phyloP scores from a whole-genome alignment of 2,329 filamentous ascomycete species.

The Aspergillus sp. region DNA sequence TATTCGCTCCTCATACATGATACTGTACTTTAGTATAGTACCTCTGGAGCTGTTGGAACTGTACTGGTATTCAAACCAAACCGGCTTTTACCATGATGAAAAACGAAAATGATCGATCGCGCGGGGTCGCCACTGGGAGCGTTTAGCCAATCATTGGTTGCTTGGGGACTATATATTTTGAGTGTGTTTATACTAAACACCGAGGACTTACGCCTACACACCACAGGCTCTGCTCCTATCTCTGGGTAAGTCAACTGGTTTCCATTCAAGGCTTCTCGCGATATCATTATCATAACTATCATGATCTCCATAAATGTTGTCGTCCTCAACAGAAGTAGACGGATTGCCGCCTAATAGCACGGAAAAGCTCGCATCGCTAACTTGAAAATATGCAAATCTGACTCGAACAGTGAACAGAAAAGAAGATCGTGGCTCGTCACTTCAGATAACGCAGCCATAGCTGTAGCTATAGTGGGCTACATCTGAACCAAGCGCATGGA shows the following conservation, averaged over 20 bases:
- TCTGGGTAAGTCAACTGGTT: background rate
- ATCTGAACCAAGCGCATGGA: constrained; percentile 27
- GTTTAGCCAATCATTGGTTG: background rate
- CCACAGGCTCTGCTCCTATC: too few relatives aligned
- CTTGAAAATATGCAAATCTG: background rate
- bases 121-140: background rate
- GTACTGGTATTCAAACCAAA: constrained; percentile 8
- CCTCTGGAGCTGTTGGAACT: background rate
- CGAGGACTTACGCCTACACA: too few relatives aligned
- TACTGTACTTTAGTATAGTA: constrained; percentile 7
- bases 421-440: background rate
- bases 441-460: background rate
- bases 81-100: background rate
- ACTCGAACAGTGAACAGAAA: background rate
- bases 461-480: constrained; percentile 4
- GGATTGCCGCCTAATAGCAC: background rate
- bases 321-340: background rate
- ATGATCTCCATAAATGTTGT: background rate
- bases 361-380: background rate
- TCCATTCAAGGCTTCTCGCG: background rate
- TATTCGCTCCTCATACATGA: constrained; percentile 5
- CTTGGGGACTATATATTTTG: background rate
- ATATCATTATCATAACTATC: background rate
- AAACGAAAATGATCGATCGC: background rate
- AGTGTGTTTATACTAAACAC: background rate